Evolutionary conservation across 257 asterid genomes (phyloP).

Genomic region (Mitragyna speciosa): DNA sequence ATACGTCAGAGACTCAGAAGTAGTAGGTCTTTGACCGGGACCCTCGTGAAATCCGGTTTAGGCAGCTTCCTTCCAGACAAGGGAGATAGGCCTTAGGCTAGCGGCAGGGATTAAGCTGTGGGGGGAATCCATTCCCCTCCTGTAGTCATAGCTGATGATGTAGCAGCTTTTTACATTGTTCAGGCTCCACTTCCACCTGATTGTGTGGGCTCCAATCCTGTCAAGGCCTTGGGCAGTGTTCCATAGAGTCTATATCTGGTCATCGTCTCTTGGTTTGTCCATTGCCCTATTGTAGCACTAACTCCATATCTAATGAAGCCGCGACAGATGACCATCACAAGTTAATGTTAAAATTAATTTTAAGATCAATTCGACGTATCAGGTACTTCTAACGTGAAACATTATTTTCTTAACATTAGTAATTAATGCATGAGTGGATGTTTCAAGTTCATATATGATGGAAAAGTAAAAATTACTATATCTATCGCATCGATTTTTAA

Average conservation of each 20-base stretch:
- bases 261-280: neutral
- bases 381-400: no score
- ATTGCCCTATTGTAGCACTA: neutral
- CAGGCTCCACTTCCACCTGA: neutral
- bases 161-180: neutral
- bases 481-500: no score
- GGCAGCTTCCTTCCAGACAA: slow-evolving; percentile 2
- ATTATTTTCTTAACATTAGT: no score
- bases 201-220: neutral
- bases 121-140: neutral
- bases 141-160: neutral
- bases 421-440: no score
- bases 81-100: neutral
- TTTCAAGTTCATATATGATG: no score
- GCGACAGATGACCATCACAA: neutral
- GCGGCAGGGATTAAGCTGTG: neutral
- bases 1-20: neutral
- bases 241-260: neutral
- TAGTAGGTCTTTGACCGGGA: neutral
- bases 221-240: slow-evolving; percentile 17
- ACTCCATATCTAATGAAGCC: neutral
- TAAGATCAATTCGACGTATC: neutral
- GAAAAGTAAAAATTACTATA: no score
- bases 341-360: no score
- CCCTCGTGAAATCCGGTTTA: neutral